phyloP scores from a whole-genome alignment of 2,329 filamentous ascomycete genomes.

The Xylogone sp. region DNA sequence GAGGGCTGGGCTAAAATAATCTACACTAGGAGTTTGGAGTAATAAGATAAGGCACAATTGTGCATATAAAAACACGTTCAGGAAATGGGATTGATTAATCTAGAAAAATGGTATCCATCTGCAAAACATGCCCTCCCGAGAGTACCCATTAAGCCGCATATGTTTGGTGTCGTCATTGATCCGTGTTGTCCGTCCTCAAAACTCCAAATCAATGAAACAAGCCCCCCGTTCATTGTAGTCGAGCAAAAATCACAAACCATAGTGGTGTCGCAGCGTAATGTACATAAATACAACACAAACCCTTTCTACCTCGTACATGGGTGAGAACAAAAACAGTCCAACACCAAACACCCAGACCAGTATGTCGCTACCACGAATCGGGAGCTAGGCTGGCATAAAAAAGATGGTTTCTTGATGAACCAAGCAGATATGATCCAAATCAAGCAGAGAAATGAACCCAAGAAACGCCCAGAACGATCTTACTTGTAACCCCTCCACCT shows the following conservation, averaged over 20 bases:
- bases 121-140: neutral
- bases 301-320: neutral
- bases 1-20: too few relatives aligned
- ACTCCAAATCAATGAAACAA: neutral
- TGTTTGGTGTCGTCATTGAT: neutral
- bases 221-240: neutral
- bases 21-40: too few relatives aligned
- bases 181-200: neutral
- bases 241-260: neutral
- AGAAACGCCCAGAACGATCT: neutral
- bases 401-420: neutral
- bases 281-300: neutral
- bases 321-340: neutral
- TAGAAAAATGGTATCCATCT: neutral
- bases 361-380: neutral
- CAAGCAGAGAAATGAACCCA: neutral
- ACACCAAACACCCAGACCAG: neutral
- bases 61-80: neutral
- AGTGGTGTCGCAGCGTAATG: neutral
- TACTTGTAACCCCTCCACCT: constrained; percentile 10
- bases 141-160: neutral
- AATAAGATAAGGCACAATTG: too few relatives aligned
- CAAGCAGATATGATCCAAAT: neutral
- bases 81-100: neutral
- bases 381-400: neutral